Evolutionary conservation across 176 grass and related monocot species (phyloP).

Genomic region (Lolium rigidum): DNA sequence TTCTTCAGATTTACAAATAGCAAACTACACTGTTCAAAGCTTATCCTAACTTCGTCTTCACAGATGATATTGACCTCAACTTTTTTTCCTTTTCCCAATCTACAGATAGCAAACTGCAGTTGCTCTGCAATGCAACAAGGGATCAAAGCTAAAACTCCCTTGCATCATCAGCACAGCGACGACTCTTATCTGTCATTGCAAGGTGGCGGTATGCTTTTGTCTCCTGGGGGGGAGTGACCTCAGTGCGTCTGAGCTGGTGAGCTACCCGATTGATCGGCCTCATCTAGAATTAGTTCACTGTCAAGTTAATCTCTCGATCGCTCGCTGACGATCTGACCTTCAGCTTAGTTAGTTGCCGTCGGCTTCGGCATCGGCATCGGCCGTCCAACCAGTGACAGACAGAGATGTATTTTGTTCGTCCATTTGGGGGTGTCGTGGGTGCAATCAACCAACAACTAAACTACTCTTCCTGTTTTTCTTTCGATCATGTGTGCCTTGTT

Average conservation of each 20-base stretch:
- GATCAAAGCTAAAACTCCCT: background rate
- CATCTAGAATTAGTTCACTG: constrained; percentile 18
- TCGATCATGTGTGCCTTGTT: no score
- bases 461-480: no score
- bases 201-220: background rate
- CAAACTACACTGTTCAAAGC: no score
- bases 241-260: constrained; percentile 14
- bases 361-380: no score
- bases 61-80: no score
- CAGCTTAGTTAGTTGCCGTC: background rate
- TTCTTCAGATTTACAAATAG: no score
- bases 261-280: background rate
- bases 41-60: no score
- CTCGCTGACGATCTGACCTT: background rate
- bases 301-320: constrained; percentile 6
- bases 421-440: no score
- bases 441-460: no score
- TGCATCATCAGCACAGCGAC: background rate
- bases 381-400: no score
- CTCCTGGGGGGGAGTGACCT: constrained; percentile 1
- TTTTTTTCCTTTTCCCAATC: background rate
- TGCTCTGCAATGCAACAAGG: background rate
- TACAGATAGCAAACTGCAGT: background rate
- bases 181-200: background rate
- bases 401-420: no score